Conservation (phyloP, 345 rosid genomes). For the Ceriops tagal region DNA sequence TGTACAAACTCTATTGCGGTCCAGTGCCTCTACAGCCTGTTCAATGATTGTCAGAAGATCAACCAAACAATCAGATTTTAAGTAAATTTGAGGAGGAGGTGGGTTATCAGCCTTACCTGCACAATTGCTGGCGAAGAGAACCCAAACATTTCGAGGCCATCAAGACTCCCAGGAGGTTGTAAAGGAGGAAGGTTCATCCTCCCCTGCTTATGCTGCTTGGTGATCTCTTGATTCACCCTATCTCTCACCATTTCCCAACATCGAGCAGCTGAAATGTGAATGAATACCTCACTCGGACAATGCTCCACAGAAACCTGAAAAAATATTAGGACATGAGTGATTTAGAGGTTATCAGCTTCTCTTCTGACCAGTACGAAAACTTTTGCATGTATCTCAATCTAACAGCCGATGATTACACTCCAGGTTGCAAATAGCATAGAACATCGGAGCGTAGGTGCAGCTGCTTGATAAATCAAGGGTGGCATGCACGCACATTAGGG, state of each 20-base stretch:
- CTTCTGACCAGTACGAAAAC: neutral
- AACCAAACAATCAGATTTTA: neutral
- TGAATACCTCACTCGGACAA: constrained; percentile 70
- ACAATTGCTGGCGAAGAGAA: constrained; percentile 88
- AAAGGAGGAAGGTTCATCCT: constrained; percentile 74
- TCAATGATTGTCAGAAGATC: constrained; percentile 3
- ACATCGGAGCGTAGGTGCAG: neutral
- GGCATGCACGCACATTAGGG: too few relatives aligned
- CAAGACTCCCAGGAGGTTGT: constrained; percentile 97
- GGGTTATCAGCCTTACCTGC: constrained; percentile 48
- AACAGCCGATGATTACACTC: neutral
- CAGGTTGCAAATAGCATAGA: neutral
- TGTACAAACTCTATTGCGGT: constrained; percentile 67
- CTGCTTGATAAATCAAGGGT: neutral
- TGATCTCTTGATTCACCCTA: constrained; percentile 86
- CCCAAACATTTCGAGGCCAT: constrained; percentile 96
- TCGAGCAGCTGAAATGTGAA: constrained; percentile 74
- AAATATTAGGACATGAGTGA: constrained; percentile 11
- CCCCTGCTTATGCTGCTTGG: constrained; percentile 76
- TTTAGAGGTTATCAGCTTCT: constrained; percentile 1
- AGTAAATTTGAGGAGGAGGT: too few relatives aligned
- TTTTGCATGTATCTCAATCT: neutral
- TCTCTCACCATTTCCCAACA: constrained; percentile 99
- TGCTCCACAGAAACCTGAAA: constrained; percentile 81
- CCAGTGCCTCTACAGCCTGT: constrained; percentile 92